These are phyloP conservation scores for Ambrosiella xylebori DNA, from an alignment of 2,329 filamentous ascomycete genomes.

Conservation along the genomic window DNA sequence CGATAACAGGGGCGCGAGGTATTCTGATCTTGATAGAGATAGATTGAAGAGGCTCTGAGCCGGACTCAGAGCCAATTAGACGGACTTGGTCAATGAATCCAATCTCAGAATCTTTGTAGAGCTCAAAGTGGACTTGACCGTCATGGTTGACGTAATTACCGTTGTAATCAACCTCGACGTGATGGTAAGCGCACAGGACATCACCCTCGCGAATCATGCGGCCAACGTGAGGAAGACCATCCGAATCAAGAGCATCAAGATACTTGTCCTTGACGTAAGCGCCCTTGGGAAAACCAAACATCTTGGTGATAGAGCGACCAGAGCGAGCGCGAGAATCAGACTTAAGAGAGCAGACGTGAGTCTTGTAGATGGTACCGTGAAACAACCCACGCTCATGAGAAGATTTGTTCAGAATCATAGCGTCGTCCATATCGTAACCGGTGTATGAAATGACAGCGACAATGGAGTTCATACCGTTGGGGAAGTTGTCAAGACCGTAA, in stretches of 20 bases:
- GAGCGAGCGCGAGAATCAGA: constrained; percentile 56
- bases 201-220: constrained; percentile 64
- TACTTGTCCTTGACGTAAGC: constrained; percentile 53
- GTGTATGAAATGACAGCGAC: constrained; percentile 98
- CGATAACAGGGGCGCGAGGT: constrained; percentile 78
- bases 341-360: constrained; percentile 74
- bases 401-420: constrained; percentile 98
- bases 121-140: constrained; percentile 69
- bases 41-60: constrained; percentile 67
- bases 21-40: constrained; percentile 87
- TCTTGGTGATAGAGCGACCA: constrained; percentile 53
- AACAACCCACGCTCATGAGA: constrained; percentile 91
- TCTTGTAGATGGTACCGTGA: constrained; percentile 94
- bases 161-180: constrained; percentile 61
- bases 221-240: constrained; percentile 73
- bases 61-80: constrained; percentile 69
- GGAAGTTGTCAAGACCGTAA: constrained; percentile 95
- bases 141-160: constrained; percentile 73
- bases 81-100: constrained; percentile 88
- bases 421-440: constrained; percentile 99
- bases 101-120: constrained; percentile 82
- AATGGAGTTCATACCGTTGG: constrained; percentile 86
- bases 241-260: constrained; percentile 61
- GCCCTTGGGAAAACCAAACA: constrained; percentile 81
- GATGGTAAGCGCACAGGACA: constrained; percentile 77